Conservation (phyloP, 2,329 filamentous ascomycete species). For the Parascedosporium putredinis region DNA sequence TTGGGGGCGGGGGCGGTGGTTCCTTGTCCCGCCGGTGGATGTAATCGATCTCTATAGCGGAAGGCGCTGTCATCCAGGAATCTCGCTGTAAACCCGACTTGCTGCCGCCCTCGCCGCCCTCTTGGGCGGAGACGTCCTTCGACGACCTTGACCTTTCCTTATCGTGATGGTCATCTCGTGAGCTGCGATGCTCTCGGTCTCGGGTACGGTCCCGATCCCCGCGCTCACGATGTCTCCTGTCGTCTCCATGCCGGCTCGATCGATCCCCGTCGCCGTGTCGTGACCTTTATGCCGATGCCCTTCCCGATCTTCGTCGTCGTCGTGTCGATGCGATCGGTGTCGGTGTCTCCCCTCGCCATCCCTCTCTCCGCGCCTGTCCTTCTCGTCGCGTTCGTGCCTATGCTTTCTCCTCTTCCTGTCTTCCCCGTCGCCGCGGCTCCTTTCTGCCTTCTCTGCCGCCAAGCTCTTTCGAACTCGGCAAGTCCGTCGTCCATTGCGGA, state of each 20-base stretch:
- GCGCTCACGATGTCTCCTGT: constrained; percentile 15
- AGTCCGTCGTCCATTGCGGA: constrained; percentile 29
- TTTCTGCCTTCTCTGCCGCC: constrained; percentile 49
- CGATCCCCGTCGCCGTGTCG: background rate
- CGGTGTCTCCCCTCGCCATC: constrained; percentile 23
- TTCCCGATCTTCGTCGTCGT: constrained; percentile 26
- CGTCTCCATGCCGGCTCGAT: constrained; percentile 1
- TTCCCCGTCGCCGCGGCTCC: constrained; percentile 27
- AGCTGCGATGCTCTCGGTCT: constrained; percentile 21
- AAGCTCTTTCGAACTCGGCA: constrained; percentile 71
- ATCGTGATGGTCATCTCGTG: constrained; percentile 21
- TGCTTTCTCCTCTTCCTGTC: constrained; percentile 22
- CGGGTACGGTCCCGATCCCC: constrained; percentile 13
- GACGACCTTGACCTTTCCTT: constrained; percentile 23
- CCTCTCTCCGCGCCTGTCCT: constrained; percentile 27
- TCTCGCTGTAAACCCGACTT: constrained; percentile 52
- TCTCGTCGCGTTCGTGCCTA: constrained; percentile 5
- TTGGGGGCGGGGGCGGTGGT: constrained; percentile 38
- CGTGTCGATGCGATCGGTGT: constrained; percentile 26
- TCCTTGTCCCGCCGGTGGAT: constrained; percentile 52
- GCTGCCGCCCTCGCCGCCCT: constrained; percentile 14
- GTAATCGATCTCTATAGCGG: constrained; percentile 75
- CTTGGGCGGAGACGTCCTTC: constrained; percentile 32
- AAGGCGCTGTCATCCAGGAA: constrained; percentile 89
- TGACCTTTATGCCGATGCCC: constrained; percentile 14